Evolutionary conservation across 306 rosid species (phyloP).

Genomic region (Dalbergia oliveri): DNA sequence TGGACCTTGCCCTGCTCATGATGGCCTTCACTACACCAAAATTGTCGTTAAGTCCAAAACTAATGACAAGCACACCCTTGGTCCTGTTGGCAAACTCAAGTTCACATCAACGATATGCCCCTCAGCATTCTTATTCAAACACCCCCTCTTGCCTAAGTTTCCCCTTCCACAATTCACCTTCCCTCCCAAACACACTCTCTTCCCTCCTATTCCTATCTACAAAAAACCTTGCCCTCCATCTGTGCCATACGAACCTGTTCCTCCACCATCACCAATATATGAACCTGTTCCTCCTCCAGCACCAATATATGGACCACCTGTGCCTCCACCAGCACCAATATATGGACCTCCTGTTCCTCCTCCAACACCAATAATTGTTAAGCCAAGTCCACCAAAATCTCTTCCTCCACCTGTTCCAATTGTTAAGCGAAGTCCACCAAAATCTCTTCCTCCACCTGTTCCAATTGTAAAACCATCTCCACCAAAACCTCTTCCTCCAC

Average conservation of each 20-base stretch:
- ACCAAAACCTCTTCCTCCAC: conserved; percentile 34
- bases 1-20: conserved; percentile 72
- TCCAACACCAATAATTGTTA: neutral
- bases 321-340: conserved; percentile 11
- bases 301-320: conserved; percentile 29
- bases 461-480: conserved; percentile 1
- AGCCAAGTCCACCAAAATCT: conserved; percentile 31
- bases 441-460: conserved; percentile 36
- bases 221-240: conserved; percentile 55
- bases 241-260: conserved; percentile 30
- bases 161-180: neutral
- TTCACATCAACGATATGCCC: conserved; percentile 74
- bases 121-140: conserved; percentile 63
- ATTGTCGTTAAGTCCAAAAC: conserved; percentile 59
- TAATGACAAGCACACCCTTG: conserved; percentile 63
- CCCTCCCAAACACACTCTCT: neutral
- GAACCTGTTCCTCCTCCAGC: conserved; percentile 44
- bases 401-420: conserved; percentile 34
- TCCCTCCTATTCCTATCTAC: conserved; percentile 21
- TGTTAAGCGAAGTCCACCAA: conserved; percentile 30
- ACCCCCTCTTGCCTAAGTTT: conserved; percentile 56
- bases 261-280: conserved; percentile 6
- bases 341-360: conserved; percentile 44
- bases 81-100: conserved; percentile 61
- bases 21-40: conserved; percentile 60